phyloP scores from a whole-genome alignment of 2,329 filamentous ascomycete species.

The Calonectria pseudoreteaudii region DNA sequence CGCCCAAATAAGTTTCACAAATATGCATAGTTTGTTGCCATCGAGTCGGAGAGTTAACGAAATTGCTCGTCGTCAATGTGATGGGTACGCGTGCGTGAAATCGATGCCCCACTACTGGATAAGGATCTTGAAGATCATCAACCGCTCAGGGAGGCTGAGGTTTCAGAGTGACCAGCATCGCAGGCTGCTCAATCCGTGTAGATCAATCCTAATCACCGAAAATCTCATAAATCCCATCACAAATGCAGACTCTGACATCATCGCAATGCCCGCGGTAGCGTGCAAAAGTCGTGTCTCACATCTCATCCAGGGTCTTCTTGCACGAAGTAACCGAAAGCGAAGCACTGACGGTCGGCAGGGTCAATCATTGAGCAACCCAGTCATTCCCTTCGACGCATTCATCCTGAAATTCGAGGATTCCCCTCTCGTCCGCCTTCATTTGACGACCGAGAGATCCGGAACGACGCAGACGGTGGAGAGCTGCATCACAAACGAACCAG shows the following conservation, averaged over 20 bases:
- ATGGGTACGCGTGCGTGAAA: not conserved
- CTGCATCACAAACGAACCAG: not conserved
- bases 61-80: not conserved
- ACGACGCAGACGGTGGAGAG: not conserved
- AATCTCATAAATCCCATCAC: not conserved
- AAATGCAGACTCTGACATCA: not conserved
- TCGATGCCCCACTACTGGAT: not conserved
- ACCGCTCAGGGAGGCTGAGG: not conserved
- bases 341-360: not conserved
- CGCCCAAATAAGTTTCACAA: not conserved
- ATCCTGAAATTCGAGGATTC: conserved; percentile 1
- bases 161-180: not conserved
- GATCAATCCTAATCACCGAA: not conserved
- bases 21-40: not conserved
- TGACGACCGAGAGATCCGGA: not conserved
- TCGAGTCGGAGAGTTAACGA: not conserved
- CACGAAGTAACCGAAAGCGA: not conserved
- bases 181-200: not conserved
- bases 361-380: not conserved
- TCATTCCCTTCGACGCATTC: not conserved
- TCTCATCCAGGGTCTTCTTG: not conserved
- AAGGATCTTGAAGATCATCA: not conserved
- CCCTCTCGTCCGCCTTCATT: not conserved
- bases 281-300: not conserved
- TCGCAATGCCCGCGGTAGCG: not conserved